Conservation (phyloP, 306 rosid species). For the Cotoneaster glaucophyllus region DNA sequence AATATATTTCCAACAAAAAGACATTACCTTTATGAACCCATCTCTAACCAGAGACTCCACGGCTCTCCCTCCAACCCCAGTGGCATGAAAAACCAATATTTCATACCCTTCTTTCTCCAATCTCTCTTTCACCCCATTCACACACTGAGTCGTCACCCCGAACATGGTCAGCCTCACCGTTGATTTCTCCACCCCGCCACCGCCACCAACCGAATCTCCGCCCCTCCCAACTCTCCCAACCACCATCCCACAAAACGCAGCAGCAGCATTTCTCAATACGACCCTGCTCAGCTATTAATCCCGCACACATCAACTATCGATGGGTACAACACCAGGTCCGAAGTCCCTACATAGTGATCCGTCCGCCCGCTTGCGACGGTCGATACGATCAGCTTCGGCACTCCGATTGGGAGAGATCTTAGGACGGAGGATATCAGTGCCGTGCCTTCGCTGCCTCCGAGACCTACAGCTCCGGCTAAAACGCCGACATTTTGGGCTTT, state of each 20-base stretch:
- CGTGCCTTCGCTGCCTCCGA: slow-evolving; percentile 90
- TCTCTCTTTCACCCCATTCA: slow-evolving; percentile 54
- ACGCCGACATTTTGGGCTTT: slow-evolving; percentile 36
- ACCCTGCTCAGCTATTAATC: slow-evolving; percentile 70
- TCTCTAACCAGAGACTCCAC: slow-evolving; percentile 85
- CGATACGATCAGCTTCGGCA: slow-evolving; percentile 76
- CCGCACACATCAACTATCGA: slow-evolving; percentile 82
- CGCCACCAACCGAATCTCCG: slow-evolving; percentile 16
- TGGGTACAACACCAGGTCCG: slow-evolving; percentile 66
- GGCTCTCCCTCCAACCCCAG: slow-evolving; percentile 96
- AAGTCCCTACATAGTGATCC: slow-evolving; percentile 69
- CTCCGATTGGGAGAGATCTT: slow-evolving; percentile 65
- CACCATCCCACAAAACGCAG: slow-evolving; percentile 93
- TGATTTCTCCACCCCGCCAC: slow-evolving; percentile 30
- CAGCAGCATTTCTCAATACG: slow-evolving; percentile 59
- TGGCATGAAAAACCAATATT: slow-evolving; percentile 82
- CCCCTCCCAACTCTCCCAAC: slow-evolving; percentile 49
- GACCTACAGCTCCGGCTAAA: slow-evolving; percentile 65
- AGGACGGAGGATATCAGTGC: slow-evolving; percentile 57
- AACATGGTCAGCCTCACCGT: slow-evolving; percentile 86
- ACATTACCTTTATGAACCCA: slow-evolving; percentile 71
- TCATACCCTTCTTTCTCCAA: slow-evolving; percentile 71
- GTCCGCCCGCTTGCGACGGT: slow-evolving; percentile 93
- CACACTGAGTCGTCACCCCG: slow-evolving; percentile 88
- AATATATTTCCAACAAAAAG: not conserved